Base-by-base conservation (phyloP, 306 rosid species). In the Trifolium dubium region DNA sequence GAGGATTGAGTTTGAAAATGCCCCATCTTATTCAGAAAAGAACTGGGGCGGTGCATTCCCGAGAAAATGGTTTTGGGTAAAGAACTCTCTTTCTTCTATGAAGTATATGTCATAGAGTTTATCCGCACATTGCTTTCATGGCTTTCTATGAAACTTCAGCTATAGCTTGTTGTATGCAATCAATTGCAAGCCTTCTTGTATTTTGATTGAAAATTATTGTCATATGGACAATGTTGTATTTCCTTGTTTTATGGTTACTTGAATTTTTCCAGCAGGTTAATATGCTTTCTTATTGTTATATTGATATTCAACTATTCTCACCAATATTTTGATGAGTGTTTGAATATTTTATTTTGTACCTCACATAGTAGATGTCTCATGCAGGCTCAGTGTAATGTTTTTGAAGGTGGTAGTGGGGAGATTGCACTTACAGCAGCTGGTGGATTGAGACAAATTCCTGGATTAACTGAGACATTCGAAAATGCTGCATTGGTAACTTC, bases 41-140 rank as follows among this genome's bases (percentile, higher is more conserved):
- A 93, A 93, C 59, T 93, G 98, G 98, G 98, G 98, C 69, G 98
- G 94, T 81, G 94, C 73, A 73, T 93, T 93, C 81, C 97, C 98
- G 13, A 88, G 98, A 87, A 93, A 89, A 86, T 93, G 98, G 98
- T 93, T 91, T 88, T 93, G 98, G 98, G 98, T 93, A 88, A 83
- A 49, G 5, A 80, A 23, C 65, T 44, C 64, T 49, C 73, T 72
- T 31, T 70, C 62, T 77, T 79, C 56, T n/a, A 77, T n/a, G 37
- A 12, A 30, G 69, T 73, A 50, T 61, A 61, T 68, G 46, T 43
- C 35, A 34, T 68, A 77, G 65, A 58, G 8, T 76, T 75, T 64
- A 56, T 61, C 19, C 30, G 8, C 43, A 39, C 12, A 73, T 56
- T 10, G 10, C 30, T 77, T 69, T 47, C 64, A n/a, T 64, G 61